Conservation (phyloP, 2,329 filamentous ascomycete genomes). For the Fusarium sp. region DNA sequence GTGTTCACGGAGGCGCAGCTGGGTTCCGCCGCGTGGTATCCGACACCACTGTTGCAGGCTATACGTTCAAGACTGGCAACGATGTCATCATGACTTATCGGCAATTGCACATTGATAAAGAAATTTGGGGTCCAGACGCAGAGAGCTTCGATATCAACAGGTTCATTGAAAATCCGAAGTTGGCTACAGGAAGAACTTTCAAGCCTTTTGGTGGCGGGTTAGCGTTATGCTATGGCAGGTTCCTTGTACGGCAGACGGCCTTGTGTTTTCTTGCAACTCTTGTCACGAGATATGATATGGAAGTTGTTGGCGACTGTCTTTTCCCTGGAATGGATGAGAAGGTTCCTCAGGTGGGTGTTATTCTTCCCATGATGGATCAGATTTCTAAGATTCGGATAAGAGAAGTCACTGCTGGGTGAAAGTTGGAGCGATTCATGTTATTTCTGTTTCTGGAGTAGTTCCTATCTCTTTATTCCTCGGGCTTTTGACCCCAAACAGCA, state of each 20-base stretch:
- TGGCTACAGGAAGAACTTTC: neutral
- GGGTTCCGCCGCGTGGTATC: neutral
- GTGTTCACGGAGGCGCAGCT: neutral
- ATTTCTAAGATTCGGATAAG: neutral
- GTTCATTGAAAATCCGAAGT: neutral
- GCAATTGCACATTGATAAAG: neutral
- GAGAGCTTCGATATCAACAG: neutral
- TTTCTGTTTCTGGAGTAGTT: neutral
- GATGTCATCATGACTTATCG: neutral
- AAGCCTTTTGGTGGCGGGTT: neutral
- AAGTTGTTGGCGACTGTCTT: neutral
- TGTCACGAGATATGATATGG: neutral
- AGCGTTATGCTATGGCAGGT: neutral
- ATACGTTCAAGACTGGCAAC: neutral
- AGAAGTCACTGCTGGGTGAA: neutral
- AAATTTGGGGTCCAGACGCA: neutral
- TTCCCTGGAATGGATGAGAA: neutral
- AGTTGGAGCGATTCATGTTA: neutral
- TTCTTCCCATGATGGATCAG: neutral
- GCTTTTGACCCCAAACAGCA: conserved; percentile 16
- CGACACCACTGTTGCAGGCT: neutral
- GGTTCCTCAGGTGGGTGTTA: neutral
- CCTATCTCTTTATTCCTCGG: neutral
- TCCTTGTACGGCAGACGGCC: neutral
- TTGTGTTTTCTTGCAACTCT: conserved; percentile 1